Percentiles rank a stretch among this genome's conserved stretches.
phyloP scores from a whole-genome alignment of 371 early-diverging fungal genomes.

The Coemansia sp. region DNA sequence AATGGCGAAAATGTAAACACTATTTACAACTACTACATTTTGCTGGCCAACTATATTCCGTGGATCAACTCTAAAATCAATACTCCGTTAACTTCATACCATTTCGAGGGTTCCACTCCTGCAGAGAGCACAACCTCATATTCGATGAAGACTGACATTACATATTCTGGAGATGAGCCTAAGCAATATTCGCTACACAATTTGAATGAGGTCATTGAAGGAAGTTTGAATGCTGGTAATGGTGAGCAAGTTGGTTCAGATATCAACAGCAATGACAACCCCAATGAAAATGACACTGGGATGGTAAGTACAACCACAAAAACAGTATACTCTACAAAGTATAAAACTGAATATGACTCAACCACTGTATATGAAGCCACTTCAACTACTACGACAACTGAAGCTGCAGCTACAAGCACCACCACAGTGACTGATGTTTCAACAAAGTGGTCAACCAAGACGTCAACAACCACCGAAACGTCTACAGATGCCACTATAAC shows the following conservation, averaged over 20 bases:
- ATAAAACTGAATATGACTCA: background rate
- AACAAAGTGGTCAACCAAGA: background rate
- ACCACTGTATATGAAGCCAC: background rate
- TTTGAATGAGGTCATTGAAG: background rate
- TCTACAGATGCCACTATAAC: background rate
- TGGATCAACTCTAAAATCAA: conserved; percentile 4
- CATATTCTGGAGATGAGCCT: conserved; percentile 4
- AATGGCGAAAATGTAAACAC: background rate
- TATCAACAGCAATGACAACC: background rate
- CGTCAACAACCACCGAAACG: background rate
- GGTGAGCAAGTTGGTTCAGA: background rate
- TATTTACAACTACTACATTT: conserved; percentile 4
- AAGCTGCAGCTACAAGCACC: background rate
- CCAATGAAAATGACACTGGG: too few relatives aligned
- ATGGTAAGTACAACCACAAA: background rate
- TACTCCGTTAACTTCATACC: background rate
- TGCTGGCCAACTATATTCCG: conserved; percentile 1
- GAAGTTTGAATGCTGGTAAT: background rate
- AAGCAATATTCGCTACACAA: background rate
- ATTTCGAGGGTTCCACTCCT: background rate
- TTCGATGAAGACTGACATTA: background rate
- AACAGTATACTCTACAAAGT: background rate
- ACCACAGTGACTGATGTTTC: background rate
- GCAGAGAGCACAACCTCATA: background rate
- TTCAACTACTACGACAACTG: background rate